phyloP scores from a whole-genome alignment of 2,329 filamentous ascomycete genomes.

The Zasmidium angulare region DNA sequence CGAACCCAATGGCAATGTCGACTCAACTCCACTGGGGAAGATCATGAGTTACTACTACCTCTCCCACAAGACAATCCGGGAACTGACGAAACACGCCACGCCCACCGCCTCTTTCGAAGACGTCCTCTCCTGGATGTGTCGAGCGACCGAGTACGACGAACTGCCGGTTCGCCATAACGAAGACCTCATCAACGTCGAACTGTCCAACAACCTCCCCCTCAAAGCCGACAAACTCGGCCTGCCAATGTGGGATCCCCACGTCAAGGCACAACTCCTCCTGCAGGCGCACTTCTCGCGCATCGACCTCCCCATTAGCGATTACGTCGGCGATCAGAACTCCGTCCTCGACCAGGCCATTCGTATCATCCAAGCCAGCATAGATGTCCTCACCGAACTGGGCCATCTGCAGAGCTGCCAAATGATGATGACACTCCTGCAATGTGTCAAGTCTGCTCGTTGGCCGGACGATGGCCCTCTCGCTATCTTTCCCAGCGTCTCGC shows the following conservation, averaged over 20 bases:
- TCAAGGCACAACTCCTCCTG: slow-evolving; percentile 90
- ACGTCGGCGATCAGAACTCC: slow-evolving; percentile 85
- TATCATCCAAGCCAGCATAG: slow-evolving; percentile 93
- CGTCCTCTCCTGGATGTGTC: slow-evolving; percentile 86
- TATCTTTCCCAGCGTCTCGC: slow-evolving; percentile 72
- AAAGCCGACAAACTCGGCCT: slow-evolving; percentile 63
- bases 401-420: slow-evolving; percentile 72
- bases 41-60: slow-evolving; percentile 99
- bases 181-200: slow-evolving; percentile 90
- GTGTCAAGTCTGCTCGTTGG: slow-evolving; percentile 91
- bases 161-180: slow-evolving; percentile 97
- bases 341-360: slow-evolving; percentile 95
- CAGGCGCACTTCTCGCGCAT: slow-evolving; percentile 95
- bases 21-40: slow-evolving; percentile 87
- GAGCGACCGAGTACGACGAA: slow-evolving; percentile 94
- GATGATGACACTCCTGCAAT: slow-evolving; percentile 85
- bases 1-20: slow-evolving; percentile 83
- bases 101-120: slow-evolving; percentile 75
- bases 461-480: slow-evolving; percentile 75
- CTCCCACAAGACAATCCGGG: slow-evolving; percentile 89
- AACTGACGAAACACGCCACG: slow-evolving; percentile 75
- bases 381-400: slow-evolving; percentile 88
- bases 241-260: slow-evolving; percentile 97
- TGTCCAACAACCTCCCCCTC: slow-evolving; percentile 79
- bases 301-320: slow-evolving; percentile 90